Base-by-base conservation (phyloP, 176 grass and related monocot genomes). In the Dactylis glomerata region DNA sequence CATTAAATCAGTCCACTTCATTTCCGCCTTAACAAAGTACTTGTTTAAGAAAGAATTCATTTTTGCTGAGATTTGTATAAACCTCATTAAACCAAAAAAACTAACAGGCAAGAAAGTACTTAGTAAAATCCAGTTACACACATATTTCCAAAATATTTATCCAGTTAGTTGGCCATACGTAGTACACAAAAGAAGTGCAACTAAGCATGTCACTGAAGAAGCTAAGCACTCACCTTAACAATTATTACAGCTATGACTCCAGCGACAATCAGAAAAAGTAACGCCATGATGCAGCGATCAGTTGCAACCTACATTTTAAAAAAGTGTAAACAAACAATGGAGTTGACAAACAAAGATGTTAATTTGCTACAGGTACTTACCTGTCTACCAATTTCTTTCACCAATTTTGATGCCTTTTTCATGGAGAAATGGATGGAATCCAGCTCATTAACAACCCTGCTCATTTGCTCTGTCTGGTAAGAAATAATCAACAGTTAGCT, bases 401-500 rank as follows among this genome's bases (percentile, higher is more conserved):
- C 92, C 76, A 98, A 78, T 55, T 95, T 45, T n/a, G 95, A 93
- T 81, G 95, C 92, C 73, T 95, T 98, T 79, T 98, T 98, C 51
- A 98, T 87, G 57, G 92, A 98, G 87, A 98, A 98, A 91, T 98
- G 95, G 38, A 98, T 98, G 20, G 95, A 98, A 54, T 98, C 95
- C 73, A 98, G 85, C 85, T 98, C 95, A 81, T 98, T 98, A 47
- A 98, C 87, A 81, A 95, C 68, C 86, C 92, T 90, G 82, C 91
- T 95, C 95, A 95, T 98, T 98, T 98, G 95, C 42, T 95, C 95
- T 23, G 95, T 98, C 95, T 98, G 84, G 52, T 74, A 89, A 79
- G 34, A 87, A 74, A 75, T 77, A 79, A 45, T 20, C 34, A 52
- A 86, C 73, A 74, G 68, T 73, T 45, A 80, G 5, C 19, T 24